phyloP scores from a whole-genome alignment of 1,284 basidiomycete species.

The Coniferiporia sulphurascens region DNA sequence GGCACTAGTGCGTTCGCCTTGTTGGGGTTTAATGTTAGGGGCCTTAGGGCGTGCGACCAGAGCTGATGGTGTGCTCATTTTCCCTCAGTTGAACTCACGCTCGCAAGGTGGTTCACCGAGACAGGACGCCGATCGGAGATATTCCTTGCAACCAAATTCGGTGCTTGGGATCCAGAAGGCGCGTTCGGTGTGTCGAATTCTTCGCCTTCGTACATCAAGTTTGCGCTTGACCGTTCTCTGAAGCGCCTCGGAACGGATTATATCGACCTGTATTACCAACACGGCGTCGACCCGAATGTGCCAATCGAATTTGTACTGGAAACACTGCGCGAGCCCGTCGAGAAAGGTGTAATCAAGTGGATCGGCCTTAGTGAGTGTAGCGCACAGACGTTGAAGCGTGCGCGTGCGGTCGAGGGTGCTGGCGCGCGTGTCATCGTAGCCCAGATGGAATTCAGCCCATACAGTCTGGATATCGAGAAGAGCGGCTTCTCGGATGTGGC shows the following conservation, averaged over 20 bases:
- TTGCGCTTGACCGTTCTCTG: conserved; percentile 23
- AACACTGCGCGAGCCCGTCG: too few species aligned
- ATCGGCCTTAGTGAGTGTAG: conserved; percentile 34
- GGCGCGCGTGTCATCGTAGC: conserved; percentile 16
- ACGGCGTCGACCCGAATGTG: conserved; percentile 26
- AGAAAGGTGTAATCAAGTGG: conserved; percentile 32
- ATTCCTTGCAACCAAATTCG: conserved; percentile 31
- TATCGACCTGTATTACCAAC: conserved; percentile 31
- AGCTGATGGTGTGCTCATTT: too few species aligned
- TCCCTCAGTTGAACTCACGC: conserved; percentile 12
- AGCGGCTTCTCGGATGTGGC: conserved; percentile 26
- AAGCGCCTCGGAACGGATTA: conserved; percentile 24
- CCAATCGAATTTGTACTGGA: conserved; percentile 36
- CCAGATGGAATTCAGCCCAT: too few species aligned
- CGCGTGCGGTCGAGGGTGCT: conserved; percentile 21
- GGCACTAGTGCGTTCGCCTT: conserved; percentile 9
- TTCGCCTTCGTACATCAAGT: too few species aligned
- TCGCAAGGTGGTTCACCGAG: conserved; percentile 18
- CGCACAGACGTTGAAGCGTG: conserved; percentile 34
- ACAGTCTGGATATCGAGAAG: conserved; percentile 22
- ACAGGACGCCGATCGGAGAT: conserved; percentile 24
- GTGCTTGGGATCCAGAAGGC: conserved; percentile 10
- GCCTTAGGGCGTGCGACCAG: too few species aligned
- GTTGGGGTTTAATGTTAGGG: neutral
- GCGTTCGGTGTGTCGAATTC: too few species aligned